A percentile compares a stretch with the other conserved stretches of the same genome.
These are phyloP conservation scores for Diaporthe sp. DNA, from an alignment of 2,329 filamentous ascomycete species.

Conservation along the genomic window DNA sequence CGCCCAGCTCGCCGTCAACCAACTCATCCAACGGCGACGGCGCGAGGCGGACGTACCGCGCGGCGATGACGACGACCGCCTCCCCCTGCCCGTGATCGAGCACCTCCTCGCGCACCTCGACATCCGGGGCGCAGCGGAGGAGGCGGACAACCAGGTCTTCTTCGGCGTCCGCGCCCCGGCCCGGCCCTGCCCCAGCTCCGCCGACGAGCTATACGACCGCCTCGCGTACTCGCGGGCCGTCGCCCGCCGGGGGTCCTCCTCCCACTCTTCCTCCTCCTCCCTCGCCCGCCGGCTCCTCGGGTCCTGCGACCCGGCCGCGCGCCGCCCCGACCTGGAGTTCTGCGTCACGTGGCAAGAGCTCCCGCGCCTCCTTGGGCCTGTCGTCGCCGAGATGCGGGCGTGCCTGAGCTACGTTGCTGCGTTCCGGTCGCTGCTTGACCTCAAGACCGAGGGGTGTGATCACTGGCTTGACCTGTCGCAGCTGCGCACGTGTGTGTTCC, in stretches of 20 bases:
- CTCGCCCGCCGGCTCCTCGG: neutral
- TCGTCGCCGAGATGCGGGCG: neutral
- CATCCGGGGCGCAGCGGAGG: neutral
- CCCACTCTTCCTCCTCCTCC: no score
- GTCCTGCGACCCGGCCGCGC: neutral
- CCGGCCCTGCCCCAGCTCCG: neutral
- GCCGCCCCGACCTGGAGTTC: neutral
- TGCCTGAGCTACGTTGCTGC: slow-evolving; percentile 4
- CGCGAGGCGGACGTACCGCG: neutral
- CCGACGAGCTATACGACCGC: neutral
- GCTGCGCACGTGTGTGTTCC: neutral
- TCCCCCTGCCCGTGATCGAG: neutral
- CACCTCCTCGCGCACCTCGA: neutral
- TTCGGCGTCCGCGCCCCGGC: neutral
- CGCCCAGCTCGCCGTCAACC: neutral
- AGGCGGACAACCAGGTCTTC: neutral
- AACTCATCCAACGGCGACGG: neutral
- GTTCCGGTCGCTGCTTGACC: neutral
- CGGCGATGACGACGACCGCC: neutral
- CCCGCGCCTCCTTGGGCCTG: neutral
- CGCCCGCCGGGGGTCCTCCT: neutral
- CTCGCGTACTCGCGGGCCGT: slow-evolving; percentile 3
- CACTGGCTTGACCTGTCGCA: neutral
- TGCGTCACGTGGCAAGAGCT: neutral
- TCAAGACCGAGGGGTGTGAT: neutral